A percentile compares a stretch with the other conserved stretches of the same genome.
Conservation (phyloP, 805 yeast genomes). For the Kuraishia capsulata region DNA sequence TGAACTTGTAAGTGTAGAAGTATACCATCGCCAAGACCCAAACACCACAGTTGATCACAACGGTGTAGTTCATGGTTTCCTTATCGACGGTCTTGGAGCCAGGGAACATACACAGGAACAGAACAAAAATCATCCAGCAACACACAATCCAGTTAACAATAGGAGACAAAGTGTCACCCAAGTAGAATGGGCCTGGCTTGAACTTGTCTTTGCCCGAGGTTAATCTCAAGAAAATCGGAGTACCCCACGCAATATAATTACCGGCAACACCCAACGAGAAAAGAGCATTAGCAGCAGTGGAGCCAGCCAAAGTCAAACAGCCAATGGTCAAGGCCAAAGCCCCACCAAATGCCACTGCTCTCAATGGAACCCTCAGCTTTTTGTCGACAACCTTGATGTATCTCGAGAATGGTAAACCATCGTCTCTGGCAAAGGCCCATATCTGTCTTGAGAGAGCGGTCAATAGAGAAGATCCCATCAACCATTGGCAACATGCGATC, state of each 20-base stretch:
- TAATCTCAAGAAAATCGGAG: constrained; percentile 30
- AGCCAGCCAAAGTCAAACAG: constrained; percentile 29
- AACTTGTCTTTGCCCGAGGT: constrained; percentile 31
- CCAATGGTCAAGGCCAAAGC: constrained; percentile 27
- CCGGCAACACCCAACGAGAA: constrained; percentile 37
- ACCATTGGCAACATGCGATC: constrained; percentile 38
- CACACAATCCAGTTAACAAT: constrained; percentile 22
- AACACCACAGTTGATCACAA: constrained; percentile 23
- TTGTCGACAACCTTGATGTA: constrained; percentile 33
- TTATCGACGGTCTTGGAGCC: constrained; percentile 19
- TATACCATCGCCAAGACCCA: constrained; percentile 16
- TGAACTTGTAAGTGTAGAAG: constrained; percentile 15
- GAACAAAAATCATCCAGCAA: constrained; percentile 18
- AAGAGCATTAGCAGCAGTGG: constrained; percentile 35
- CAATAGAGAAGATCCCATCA: constrained; percentile 37
- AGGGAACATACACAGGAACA: constrained; percentile 30
- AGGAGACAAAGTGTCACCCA: constrained; percentile 24
- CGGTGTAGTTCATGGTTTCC: constrained; percentile 25
- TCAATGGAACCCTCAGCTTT: constrained; percentile 30
- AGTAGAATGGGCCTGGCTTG: constrained; percentile 32
- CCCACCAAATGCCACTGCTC: constrained; percentile 33
- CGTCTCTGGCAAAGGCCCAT: constrained; percentile 45
- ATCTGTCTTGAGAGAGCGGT: constrained; percentile 40
- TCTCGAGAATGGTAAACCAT: constrained; percentile 36
- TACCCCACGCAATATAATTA: constrained; percentile 33